Evolutionary conservation across 495 filamentous ascomycete species (phyloP).

Genomic region (Mytilinidion resinicola): DNA sequence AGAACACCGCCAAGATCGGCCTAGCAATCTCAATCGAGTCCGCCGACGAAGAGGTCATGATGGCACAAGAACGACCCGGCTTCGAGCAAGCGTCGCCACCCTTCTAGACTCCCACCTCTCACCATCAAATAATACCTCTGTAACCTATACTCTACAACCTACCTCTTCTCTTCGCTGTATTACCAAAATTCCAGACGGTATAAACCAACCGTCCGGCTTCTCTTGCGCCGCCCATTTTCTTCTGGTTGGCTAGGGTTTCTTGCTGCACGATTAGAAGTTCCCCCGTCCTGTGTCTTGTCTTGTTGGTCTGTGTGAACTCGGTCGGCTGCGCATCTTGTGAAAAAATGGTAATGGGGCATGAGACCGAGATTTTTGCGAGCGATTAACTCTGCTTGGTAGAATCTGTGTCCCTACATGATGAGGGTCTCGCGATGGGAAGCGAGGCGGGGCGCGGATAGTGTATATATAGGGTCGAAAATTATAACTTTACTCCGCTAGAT

Average conservation of each 20-base stretch:
- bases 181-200: conserved; percentile 18
- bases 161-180: conserved; percentile 30
- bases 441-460: conserved; percentile 3
- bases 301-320: too few relatives aligned
- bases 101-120: conserved; percentile 27
- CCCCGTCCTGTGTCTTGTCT: neutral
- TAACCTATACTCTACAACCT: conserved; percentile 10
- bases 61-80: conserved; percentile 67
- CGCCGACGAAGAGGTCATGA: conserved; percentile 81
- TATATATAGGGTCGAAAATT: conserved; percentile 21
- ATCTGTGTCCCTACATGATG: too few relatives aligned
- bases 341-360: conserved; percentile 19
- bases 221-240: conserved; percentile 16
- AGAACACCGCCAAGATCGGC: conserved; percentile 94
- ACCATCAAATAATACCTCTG: conserved; percentile 2
- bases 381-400: too few relatives aligned
- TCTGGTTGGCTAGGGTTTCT: conserved; percentile 2
- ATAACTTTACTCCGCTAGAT: conserved; percentile 21
- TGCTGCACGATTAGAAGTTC: conserved; percentile 24
- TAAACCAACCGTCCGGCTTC: conserved; percentile 1
- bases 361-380: neutral
- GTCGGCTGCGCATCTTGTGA: too few relatives aligned
- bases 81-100: conserved; percentile 34
- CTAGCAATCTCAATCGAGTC: conserved; percentile 92
- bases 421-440: neutral